Base-by-base conservation (phyloP, 106 monocot genomes). In the Allium fistulosum region DNA sequence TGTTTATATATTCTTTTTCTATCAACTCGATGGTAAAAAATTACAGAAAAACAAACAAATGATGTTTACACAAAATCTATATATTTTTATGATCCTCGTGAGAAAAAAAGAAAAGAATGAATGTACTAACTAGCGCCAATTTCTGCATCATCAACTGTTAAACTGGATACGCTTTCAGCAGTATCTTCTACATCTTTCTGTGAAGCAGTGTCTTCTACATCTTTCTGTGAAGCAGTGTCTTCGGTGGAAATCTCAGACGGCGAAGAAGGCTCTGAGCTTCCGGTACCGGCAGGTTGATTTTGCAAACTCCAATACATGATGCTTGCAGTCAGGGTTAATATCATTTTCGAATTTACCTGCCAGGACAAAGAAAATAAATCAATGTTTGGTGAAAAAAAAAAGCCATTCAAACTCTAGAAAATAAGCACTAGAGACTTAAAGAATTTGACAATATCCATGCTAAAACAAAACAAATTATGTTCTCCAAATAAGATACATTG, bases 311-410 rank as follows among this genome's bases (percentile, higher is more conserved):
- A 93, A 46, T 86, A 89, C 93, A 93, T 93, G 76, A 93, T 89
- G 77, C 89, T 86, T 7, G 93, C 93, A 2, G 89, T 82, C 49
- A 93, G 77, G n/a, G 86, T 81, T 11, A 93, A 78, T 64, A 93
- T 89, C 93, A 93, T 93, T 79, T 93, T 93, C 61, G 78, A 80
- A 70, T 93, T 93, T 48, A 93, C 93, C 93, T 93, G 79, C 72
- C 69, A 58, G 53, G 7, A 15, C 68, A 53, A 22, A 13, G 10
- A 37, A 53, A 26, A 7, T 0, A 15, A 9, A 8, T 18, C 9
- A 37, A 37, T 37, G 37, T 5, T 37, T 37, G 37, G 37, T 37
- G 0, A 37, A 37, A 37, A 5, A 28, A 37, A 37, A 37, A 37
- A 37, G 37, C 4, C 37, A 37, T 37, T 37, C 37, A 37, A 37